Evolutionary conservation across 345 rosid species (phyloP).

Genomic region (Noccaea bulbosa): DNA sequence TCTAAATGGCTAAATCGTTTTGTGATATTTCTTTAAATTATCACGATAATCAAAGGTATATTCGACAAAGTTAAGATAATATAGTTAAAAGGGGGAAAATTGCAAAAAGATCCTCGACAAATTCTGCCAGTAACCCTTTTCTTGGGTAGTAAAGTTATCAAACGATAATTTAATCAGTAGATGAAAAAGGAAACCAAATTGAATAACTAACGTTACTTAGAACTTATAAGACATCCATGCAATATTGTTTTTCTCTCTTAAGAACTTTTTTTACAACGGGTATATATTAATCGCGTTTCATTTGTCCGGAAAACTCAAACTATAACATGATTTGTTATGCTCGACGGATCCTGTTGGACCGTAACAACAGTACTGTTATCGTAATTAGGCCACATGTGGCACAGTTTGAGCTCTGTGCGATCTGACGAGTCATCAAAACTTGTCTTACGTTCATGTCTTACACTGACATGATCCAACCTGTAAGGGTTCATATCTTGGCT

Average conservation of each 20-base stretch:
- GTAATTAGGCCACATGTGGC: conserved; percentile 49
- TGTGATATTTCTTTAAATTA: background rate
- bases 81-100: background rate
- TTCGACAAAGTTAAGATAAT: background rate
- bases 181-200: background rate
- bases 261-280: conserved; percentile 11
- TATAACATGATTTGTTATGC: conserved; percentile 53
- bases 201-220: background rate
- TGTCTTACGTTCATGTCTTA: conserved; percentile 56
- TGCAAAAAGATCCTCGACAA: background rate
- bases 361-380: conserved; percentile 34
- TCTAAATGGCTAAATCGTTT: background rate
- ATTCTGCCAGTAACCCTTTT: background rate
- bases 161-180: background rate
- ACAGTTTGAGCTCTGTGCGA: conserved; percentile 47
- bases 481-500: too few relatives aligned
- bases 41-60: background rate
- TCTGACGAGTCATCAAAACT: conserved; percentile 56
- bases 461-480: too few relatives aligned
- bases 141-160: background rate
- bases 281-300: too few relatives aligned
- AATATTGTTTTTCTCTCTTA: background rate
- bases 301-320: background rate
- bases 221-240: background rate
- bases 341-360: conserved; percentile 49